Base-by-base conservation (phyloP, 2,329 filamentous ascomycete species). In the Claviceps digitariae region DNA sequence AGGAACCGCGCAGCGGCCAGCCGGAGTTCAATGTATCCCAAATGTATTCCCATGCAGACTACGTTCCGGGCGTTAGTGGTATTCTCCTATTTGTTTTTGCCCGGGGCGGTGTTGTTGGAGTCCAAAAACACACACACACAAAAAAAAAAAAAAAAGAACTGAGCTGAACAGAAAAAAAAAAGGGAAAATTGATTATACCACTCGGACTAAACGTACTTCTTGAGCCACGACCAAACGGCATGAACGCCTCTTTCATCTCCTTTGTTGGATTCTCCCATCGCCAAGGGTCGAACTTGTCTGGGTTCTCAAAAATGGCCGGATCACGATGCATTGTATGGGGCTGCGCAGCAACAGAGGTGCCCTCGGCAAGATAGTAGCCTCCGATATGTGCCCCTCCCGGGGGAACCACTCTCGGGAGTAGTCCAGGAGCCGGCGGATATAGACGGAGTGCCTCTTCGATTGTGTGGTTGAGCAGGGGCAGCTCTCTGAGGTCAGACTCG, bases 1-100 rank as follows among this genome's bases (percentile, higher is more conserved):
- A 81, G 79, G 62, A 83, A 78, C 5, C 71, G 65, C 0, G 76
- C 74, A 0, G 72, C 67, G 0, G 70, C 75, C 38, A 78, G 70
- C 9, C 77, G 69, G 31, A 82, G 59, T 59, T 82, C 78, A 64
- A 78, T 78, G 23, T 69, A 66, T 0, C 79, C 79, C 21, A 83
- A 67, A 55, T 82, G 77, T 27, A 78, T 65, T 2, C 79, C 79
- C 17, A 84, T 66, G 55, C 80, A 83, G 2, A 63, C 65, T 69
- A 55, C 21, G 23, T 44, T 10, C 23, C 44, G 2, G 5, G 41
- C 40, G 40, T 44, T 17, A 44, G 41, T 44, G 15, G 9, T 43
- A 17, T 17, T 4, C 13, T 38, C 34, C 5, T 4, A 17, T 17
- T 2, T 13, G n/a, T n/a, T n/a, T n/a, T n/a, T n/a, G n/a, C n/a